A percentile compares a stretch with the other conserved stretches of the same genome.
phyloP scores from a whole-genome alignment of 306 rosid species.

The Quercus alba region DNA sequence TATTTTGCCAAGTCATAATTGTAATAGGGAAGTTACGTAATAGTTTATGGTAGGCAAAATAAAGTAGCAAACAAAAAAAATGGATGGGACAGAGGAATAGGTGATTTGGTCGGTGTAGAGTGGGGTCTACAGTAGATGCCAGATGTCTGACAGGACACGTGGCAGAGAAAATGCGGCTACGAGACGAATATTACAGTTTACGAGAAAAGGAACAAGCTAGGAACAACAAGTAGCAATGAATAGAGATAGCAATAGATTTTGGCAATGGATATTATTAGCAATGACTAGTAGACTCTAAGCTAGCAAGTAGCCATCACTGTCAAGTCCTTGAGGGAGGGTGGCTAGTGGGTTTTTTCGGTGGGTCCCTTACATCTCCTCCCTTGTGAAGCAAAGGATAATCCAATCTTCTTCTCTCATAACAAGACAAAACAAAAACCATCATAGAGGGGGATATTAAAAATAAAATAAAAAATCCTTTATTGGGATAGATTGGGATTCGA shows the following conservation, averaged over 20 bases:
- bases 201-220: slow-evolving; percentile 32
- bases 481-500: too few species aligned
- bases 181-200: slow-evolving; percentile 43
- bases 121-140: slow-evolving; percentile 24
- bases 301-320: slow-evolving; percentile 3
- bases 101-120: slow-evolving; percentile 36
- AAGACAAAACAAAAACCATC: not conserved
- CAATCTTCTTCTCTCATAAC: not conserved
- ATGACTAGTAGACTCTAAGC: not conserved
- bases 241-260: not conserved
- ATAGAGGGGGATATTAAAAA: not conserved
- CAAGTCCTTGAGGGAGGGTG: slow-evolving; percentile 17
- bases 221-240: not conserved
- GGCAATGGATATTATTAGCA: not conserved
- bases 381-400: slow-evolving; percentile 43
- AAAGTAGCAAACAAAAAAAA: not conserved
- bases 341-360: slow-evolving; percentile 25
- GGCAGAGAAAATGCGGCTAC: slow-evolving; percentile 38
- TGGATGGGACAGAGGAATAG: not conserved
- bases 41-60: too few species aligned
- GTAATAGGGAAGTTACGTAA: too few species aligned
- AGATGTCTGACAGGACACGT: slow-evolving; percentile 28
- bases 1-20: too few species aligned
- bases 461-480: not conserved
- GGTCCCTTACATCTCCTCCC: slow-evolving; percentile 38